These are phyloP conservation scores for Flammula alnicola DNA, from an alignment of 1,284 basidiomycete genomes.

Conservation along the genomic window DNA sequence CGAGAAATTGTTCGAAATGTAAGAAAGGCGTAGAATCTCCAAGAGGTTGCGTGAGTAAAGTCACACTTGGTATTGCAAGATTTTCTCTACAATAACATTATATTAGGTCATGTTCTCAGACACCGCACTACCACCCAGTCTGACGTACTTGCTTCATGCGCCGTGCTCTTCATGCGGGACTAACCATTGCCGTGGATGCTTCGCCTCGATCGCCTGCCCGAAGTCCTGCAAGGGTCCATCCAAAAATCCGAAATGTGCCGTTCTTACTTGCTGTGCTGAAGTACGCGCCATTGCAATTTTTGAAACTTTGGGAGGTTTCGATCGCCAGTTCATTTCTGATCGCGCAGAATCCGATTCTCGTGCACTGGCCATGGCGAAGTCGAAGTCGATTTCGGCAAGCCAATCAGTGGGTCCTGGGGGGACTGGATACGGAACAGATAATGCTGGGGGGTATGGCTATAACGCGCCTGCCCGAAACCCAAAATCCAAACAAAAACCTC, in stretches of 20 bases:
- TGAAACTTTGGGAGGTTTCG: constrained; percentile 52
- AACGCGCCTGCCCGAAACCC: constrained; percentile 1
- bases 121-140: constrained; percentile 36
- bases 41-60: constrained; percentile 41
- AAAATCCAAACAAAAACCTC: constrained; percentile 16
- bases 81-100: constrained; percentile 6
- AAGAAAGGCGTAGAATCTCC: constrained; percentile 37
- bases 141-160: constrained; percentile 45
- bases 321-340: constrained; percentile 48
- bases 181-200: constrained; percentile 55
- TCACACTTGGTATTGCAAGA: not conserved
- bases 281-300: constrained; percentile 54
- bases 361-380: constrained; percentile 36
- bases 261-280: constrained; percentile 49
- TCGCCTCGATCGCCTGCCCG: constrained; percentile 41
- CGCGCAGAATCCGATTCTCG: constrained; percentile 42
- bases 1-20: constrained; percentile 43
- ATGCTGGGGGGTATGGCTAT: not conserved
- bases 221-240: constrained; percentile 45
- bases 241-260: constrained; percentile 37
- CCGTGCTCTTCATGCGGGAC: constrained; percentile 46
- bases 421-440: constrained; percentile 49
- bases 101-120: constrained; percentile 47
- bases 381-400: constrained; percentile 21
- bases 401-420: constrained; percentile 52